phyloP scores from a whole-genome alignment of 768 basidiomycete genomes.

The Arthromyces matolae region DNA sequence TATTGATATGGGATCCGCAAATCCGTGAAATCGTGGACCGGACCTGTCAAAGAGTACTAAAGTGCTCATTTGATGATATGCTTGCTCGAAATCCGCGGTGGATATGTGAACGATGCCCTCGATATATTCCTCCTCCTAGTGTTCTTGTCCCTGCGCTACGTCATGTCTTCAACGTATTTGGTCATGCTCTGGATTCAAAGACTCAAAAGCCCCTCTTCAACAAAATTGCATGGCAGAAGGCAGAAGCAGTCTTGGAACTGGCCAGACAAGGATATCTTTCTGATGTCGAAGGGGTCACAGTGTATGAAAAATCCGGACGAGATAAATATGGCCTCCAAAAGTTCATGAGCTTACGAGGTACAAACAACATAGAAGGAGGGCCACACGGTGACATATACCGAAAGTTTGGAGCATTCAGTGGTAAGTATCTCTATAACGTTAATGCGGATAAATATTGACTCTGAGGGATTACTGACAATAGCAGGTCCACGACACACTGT shows the following conservation, averaged over 20 bases:
- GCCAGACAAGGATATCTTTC: slow-evolving; percentile 21
- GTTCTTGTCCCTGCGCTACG: slow-evolving; percentile 19
- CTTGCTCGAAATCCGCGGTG: slow-evolving; percentile 16
- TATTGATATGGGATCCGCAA: slow-evolving; percentile 21
- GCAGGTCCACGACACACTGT: slow-evolving; percentile 19
- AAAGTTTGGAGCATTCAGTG: slow-evolving; percentile 18
- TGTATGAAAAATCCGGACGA: slow-evolving; percentile 20
- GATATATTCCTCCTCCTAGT: slow-evolving; percentile 18
- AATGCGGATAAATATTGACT: no score
- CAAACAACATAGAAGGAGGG: slow-evolving; percentile 23
- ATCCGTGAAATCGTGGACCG: slow-evolving; percentile 12
- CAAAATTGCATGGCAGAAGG: neutral
- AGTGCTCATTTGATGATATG: slow-evolving; percentile 19
- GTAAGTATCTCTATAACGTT: neutral
- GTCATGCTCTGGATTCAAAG: slow-evolving; percentile 18
- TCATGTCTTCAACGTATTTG: slow-evolving; percentile 19
- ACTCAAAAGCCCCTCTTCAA: slow-evolving; percentile 14
- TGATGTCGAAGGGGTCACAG: slow-evolving; percentile 13
- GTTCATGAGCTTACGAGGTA: slow-evolving; percentile 17
- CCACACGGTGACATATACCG: slow-evolving; percentile 22
- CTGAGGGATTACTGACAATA: no score
- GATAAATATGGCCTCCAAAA: slow-evolving; percentile 19
- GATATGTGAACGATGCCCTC: slow-evolving; percentile 15
- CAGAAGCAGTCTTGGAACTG: slow-evolving; percentile 18
- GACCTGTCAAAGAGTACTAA: slow-evolving; percentile 6